Conservation (phyloP, 495 filamentous ascomycete genomes). For the Pseudoneurospora amorphoporcata region DNA sequence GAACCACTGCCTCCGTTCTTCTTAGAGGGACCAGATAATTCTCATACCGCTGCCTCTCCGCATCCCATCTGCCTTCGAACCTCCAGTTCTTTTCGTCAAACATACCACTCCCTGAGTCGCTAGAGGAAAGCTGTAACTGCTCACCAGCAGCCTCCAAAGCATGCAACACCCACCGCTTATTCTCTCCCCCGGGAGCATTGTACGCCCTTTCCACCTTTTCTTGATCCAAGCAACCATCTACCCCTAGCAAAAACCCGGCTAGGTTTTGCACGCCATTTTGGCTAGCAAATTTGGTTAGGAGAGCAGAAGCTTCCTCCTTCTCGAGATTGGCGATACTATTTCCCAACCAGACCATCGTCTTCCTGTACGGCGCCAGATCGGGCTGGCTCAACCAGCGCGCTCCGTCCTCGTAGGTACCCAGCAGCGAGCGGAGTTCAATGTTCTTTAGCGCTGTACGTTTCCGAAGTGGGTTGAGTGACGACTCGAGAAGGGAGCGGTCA, state of each 20-base stretch:
- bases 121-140: not conserved
- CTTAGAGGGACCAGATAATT: conserved; percentile 1
- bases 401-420: conserved; percentile 9
- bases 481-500: conserved; percentile 1
- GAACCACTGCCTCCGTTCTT: not conserved
- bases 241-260: conserved; percentile 2
- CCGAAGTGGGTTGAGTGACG: not conserved
- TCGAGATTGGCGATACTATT: conserved; percentile 8
- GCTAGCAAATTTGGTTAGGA: not conserved
- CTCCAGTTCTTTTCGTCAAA: conserved; percentile 3
- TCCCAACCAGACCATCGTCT: conserved; percentile 6
- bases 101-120: not conserved
- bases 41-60: conserved; percentile 2
- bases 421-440: conserved; percentile 2
- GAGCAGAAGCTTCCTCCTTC: not conserved
- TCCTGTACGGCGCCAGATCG: not conserved
- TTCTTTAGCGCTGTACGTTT: not conserved
- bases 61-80: conserved; percentile 6
- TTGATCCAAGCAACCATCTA: conserved; percentile 7
- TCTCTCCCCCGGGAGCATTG: not conserved
- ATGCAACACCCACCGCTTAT: conserved; percentile 5
- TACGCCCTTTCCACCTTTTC: conserved; percentile 2
- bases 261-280: not conserved
- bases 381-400: conserved; percentile 2
- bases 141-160: conserved; percentile 3